phyloP scores from a whole-genome alignment of 202 grass and related monocot genomes.

The Schoenoplectus triqueter region DNA sequence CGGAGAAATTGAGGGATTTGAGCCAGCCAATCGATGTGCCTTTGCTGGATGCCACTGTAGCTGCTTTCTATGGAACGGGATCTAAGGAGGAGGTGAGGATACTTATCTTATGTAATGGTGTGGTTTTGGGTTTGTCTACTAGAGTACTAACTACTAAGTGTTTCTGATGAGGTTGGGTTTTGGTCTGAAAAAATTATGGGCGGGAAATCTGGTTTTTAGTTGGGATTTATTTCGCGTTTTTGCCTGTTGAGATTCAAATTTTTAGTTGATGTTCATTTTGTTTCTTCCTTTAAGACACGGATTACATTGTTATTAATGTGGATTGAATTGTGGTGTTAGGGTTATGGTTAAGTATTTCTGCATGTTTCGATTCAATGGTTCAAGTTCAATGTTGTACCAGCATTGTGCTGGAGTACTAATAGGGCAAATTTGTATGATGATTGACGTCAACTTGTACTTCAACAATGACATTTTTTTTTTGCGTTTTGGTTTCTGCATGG shows the following conservation, averaged over 20 bases:
- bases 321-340: background rate
- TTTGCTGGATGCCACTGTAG: conserved; percentile 88
- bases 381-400: background rate
- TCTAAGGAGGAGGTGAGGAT: conserved; percentile 92
- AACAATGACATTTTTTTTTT: background rate
- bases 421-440: background rate
- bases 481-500: too few species aligned
- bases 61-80: conserved; percentile 99
- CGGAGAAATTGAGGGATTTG: conserved; percentile 96
- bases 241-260: background rate
- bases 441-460: background rate
- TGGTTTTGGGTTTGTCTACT: background rate
- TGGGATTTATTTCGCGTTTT: conserved; percentile 18
- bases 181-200: conserved; percentile 45
- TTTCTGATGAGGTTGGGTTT: background rate
- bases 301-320: conserved; percentile 3
- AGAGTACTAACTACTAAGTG: background rate
- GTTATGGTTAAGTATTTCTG: conserved; percentile 3
- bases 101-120: conserved; percentile 6
- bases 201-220: background rate
- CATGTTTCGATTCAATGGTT: conserved; percentile 11
- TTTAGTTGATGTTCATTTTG: background rate
- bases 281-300: background rate
- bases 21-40: conserved; percentile 94
- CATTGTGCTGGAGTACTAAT: conserved; percentile 5